A percentile compares a stretch with the other conserved stretches of the same genome.
These are phyloP conservation scores for Eragrostis tef DNA, from an alignment of 202 grass and related monocot species.

Conservation along the genomic window DNA sequence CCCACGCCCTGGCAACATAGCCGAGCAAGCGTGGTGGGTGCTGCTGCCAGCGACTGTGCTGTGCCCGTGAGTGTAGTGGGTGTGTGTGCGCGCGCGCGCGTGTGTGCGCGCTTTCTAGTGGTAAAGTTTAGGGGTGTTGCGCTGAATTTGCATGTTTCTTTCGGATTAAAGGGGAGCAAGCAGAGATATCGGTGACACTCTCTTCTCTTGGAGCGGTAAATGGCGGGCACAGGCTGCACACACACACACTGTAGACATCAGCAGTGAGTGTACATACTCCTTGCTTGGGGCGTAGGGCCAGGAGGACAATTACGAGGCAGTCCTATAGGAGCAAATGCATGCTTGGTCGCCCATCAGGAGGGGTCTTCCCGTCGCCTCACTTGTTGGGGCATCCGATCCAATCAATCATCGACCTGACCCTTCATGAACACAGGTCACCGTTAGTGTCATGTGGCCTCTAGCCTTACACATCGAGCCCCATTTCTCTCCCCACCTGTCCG, in stretches of 20 bases:
- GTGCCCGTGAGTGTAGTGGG: too few relatives aligned
- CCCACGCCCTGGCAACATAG: not conserved
- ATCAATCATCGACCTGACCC: slow-evolving; percentile 18
- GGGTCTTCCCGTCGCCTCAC: slow-evolving; percentile 23
- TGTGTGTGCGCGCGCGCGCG: too few relatives aligned
- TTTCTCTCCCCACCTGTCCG: not conserved
- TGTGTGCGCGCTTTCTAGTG: too few relatives aligned
- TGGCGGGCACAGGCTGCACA: too few relatives aligned
- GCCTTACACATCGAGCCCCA: not conserved
- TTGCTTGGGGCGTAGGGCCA: not conserved
- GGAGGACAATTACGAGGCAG: slow-evolving; percentile 8
- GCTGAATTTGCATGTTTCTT: too few relatives aligned
- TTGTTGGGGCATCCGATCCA: slow-evolving; percentile 40
- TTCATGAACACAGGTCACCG: slow-evolving; percentile 5
- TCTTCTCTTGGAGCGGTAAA: too few relatives aligned
- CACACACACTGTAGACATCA: not conserved
- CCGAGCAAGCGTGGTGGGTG: not conserved
- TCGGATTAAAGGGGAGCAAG: too few relatives aligned
- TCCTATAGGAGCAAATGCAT: slow-evolving; percentile 16
- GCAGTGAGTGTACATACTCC: not conserved
- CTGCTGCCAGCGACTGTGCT: too few relatives aligned
- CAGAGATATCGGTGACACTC: too few relatives aligned
- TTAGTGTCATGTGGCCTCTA: slow-evolving; percentile 36
- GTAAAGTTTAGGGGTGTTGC: too few relatives aligned
- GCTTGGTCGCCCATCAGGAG: slow-evolving; percentile 35